Base-by-base conservation (phyloP, 257 asterid genomes). In the Solanum stenotomum region DNA sequence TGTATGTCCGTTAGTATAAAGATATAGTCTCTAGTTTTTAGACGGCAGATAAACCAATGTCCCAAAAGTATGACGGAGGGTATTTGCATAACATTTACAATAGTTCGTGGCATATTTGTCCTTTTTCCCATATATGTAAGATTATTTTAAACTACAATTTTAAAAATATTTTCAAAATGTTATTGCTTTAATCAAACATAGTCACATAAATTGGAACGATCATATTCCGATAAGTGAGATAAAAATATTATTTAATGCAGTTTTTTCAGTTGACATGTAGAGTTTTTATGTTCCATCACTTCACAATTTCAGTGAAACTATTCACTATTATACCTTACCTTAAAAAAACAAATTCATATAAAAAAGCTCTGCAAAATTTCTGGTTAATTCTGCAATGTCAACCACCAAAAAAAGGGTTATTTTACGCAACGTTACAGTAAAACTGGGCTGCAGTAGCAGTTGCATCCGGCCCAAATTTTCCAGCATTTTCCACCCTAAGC, bases 361-460 rank as follows among this genome's bases (percentile, higher is more conserved):
- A n/a, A 77, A 23, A 29, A 49, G 7, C 33, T 37, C 84, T 23
- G 23, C 84, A 38, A 77, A 77, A 13, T 6, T n/a, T 52, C 40
- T 18, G 1, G 11, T 23, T 75, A 12, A 22, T 6, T 16, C 20
- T 67, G 85, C 90, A 87, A 94, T 92, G 98, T 88, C 96, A 52
- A 85, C 72, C 82, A 23, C 56, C 92, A 92, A 92, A 89, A 94
- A 88, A 87, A 91, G 88, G 84, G 81, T 92, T 84, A 89, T 86
- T 61, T 92, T 93, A 12, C 93, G 85, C 90, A 88, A 92, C 7
- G 90, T 87, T 9, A 56, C 92, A 1, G 95, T 94, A n/a, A 91
- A 92, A 63, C 83, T 95, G 6, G 95, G 95, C 38, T 96, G 98
- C 94, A 37, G 89, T 86, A 89, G 95, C 91, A 87, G 93, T 33